Evolutionary conservation across 2,329 filamentous ascomycete species (phyloP), one percentile per base, ranked within the genome.

Genomic region (Ophiocordyceps australis): DNA sequence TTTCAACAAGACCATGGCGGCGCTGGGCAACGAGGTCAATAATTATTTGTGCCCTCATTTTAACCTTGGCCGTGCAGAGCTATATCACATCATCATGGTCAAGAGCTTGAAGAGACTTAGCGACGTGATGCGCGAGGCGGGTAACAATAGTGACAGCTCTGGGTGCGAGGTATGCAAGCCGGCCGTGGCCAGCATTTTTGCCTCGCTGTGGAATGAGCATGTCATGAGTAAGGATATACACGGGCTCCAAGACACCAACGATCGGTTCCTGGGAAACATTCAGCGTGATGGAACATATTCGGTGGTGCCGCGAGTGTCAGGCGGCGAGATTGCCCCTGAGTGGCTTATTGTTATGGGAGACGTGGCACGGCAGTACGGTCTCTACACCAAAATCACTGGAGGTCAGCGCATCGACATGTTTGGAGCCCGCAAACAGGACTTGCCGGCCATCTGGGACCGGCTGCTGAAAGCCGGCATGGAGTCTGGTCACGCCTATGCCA

Each of bases 341-440:
- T 83, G 80, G 46, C 65, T 93, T 26, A 76, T 92, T 24, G 66
- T 74, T 29, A 83, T 93, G 31, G 83, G 81, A 1, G 68, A 73
- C 28, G 80, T 93, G 1, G 83, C 82, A 1, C 79, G 79, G 55
- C 75, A 86, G 45, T 92, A 81, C 42, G 64, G 65, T 19, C 57
- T 93, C 6, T 93, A 93, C 53, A 82, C 74, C 42, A 93, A 93
- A 52, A 91, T 93, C 43, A 93, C 83, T 0, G 83, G 83, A 28
- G 83, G 79, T 2, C 83, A 93, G 50, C 70, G 83, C 29, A 92
- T 93, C 42, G 83, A 93, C 48, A 69, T 93, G 73, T 93, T 93
- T 41, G 83, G 83, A 21, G 83, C 83, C 0, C 74, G 73, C 50
- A 92, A 91, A 52, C 77, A 89, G 36, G 81, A 93, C 45, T 59